Evolutionary conservation across 306 rosid species (phyloP).

Genomic region (Pterocarpus santalinus): DNA sequence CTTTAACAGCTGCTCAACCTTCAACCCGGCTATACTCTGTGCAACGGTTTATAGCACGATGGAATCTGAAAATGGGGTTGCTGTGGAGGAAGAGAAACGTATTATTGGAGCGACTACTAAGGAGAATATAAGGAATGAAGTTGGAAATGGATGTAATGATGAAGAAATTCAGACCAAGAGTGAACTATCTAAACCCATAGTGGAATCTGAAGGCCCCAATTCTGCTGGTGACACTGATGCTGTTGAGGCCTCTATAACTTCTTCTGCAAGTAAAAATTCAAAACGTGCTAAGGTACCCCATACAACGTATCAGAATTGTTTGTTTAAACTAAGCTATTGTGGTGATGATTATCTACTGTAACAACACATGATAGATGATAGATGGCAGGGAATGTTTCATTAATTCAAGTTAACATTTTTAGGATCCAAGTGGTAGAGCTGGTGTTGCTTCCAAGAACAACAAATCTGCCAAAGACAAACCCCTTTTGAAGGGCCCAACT

Average conservation of each 20-base stretch:
- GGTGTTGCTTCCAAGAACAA: constrained; percentile 62
- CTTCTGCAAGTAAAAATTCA: constrained; percentile 55
- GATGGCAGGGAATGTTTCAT: constrained; percentile 1
- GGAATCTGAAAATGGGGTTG: constrained; percentile 77
- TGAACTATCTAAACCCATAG: constrained; percentile 56
- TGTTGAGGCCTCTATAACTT: constrained; percentile 57
- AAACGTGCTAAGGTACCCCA: constrained; percentile 68
- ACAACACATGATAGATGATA: background rate
- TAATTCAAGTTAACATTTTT: constrained; percentile 47
- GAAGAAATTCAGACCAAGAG: constrained; percentile 51
- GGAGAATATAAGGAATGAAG: constrained; percentile 54
- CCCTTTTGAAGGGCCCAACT: constrained; percentile 53
- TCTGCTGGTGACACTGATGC: constrained; percentile 50
- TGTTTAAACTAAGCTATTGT: background rate
- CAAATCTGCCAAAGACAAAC: constrained; percentile 68
- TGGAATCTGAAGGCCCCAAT: constrained; percentile 49
- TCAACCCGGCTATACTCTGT: background rate
- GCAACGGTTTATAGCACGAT: constrained; percentile 49
- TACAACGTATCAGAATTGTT: constrained; percentile 29
- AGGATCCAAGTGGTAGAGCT: constrained; percentile 59
- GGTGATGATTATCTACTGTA: constrained; percentile 24
- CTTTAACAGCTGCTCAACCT: constrained; percentile 23
- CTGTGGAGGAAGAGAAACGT: constrained; percentile 76
- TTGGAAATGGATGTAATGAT: constrained; percentile 47
- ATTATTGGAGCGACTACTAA: constrained; percentile 54